Evolutionary conservation across 129 eudicot genomes (phyloP).

Genomic region (Sambucus nigra): DNA sequence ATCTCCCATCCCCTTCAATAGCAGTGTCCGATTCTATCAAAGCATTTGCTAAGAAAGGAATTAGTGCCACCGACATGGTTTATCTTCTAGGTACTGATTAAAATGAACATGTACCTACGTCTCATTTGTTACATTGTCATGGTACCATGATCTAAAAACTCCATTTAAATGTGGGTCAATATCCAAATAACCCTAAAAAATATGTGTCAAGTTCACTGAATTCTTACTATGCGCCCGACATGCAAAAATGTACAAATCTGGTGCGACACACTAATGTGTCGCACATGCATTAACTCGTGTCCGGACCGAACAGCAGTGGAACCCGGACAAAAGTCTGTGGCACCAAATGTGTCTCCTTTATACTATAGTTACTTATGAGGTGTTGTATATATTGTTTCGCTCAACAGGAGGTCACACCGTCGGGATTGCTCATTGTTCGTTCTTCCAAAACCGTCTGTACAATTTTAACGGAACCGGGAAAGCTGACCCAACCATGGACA

Average conservation of each 20-base stretch:
- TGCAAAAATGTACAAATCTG: too few relatives aligned
- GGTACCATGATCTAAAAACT: too few relatives aligned
- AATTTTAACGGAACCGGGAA: slow-evolving; percentile 33
- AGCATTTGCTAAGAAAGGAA: slow-evolving; percentile 23
- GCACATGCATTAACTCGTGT: too few relatives aligned
- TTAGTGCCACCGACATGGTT: slow-evolving; percentile 34
- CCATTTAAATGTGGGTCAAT: too few relatives aligned
- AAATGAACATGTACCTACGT: neutral
- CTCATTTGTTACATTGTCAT: too few relatives aligned
- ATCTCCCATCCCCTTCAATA: slow-evolving; percentile 38
- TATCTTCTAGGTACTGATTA: slow-evolving; percentile 53
- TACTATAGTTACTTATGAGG: neutral
- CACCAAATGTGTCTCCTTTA: too few relatives aligned
- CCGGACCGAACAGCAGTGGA: too few relatives aligned
- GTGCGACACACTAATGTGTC: too few relatives aligned
- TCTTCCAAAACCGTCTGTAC: slow-evolving; percentile 48
- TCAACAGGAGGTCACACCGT: slow-evolving; percentile 52
- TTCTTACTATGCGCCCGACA: too few relatives aligned
- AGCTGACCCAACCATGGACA: slow-evolving; percentile 54
- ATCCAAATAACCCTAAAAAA: too few relatives aligned
- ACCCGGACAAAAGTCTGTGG: too few relatives aligned
- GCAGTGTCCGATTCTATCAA: slow-evolving; percentile 31
- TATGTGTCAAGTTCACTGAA: too few relatives aligned
- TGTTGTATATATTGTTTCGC: neutral
- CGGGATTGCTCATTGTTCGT: slow-evolving; percentile 44